These are phyloP conservation scores for Alnus rubra DNA, from an alignment of 306 rosid genomes.

Conservation along the genomic window DNA sequence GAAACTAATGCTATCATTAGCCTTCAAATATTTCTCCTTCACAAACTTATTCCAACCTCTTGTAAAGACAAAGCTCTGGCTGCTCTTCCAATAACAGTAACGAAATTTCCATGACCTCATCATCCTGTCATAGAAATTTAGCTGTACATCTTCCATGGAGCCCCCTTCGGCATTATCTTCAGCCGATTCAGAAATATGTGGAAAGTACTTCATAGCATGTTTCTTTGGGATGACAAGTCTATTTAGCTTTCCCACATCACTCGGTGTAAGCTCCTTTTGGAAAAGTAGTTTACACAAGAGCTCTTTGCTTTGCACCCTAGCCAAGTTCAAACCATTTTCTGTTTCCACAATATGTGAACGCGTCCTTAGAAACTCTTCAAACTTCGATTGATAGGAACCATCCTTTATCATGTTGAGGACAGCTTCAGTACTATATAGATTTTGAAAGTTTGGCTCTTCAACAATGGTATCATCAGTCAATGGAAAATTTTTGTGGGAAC, in stretches of 20 bases:
- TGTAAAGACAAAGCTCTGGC: slow-evolving; percentile 69
- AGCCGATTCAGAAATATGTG: not conserved
- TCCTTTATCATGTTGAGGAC: slow-evolving; percentile 44
- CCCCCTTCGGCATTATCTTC: slow-evolving; percentile 12
- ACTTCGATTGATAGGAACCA: slow-evolving; percentile 32
- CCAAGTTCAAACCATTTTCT: not conserved
- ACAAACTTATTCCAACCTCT: slow-evolving; percentile 74
- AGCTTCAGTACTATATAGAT: slow-evolving; percentile 22
- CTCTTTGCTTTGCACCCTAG: slow-evolving; percentile 3
- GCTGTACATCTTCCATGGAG: slow-evolving; percentile 26
- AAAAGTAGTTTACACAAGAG: slow-evolving; percentile 30
- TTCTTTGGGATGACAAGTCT: slow-evolving; percentile 43
- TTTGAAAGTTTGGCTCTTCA: slow-evolving; percentile 36
- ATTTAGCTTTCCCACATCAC: slow-evolving; percentile 47
- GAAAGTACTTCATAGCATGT: slow-evolving; percentile 32
- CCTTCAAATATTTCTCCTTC: slow-evolving; percentile 49
- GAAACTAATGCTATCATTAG: slow-evolving; percentile 52
- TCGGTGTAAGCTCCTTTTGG: slow-evolving; percentile 45
- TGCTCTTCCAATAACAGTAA: slow-evolving; percentile 75
- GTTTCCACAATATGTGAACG: not conserved
- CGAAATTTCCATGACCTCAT: slow-evolving; percentile 64
- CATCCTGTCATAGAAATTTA: slow-evolving; percentile 47
- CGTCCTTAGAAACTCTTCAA: slow-evolving; percentile 19
- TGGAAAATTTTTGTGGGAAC: slow-evolving; percentile 35
- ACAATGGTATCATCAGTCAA: slow-evolving; percentile 16